Evolutionary conservation across 345 rosid genomes (phyloP), one percentile per base, ranked within the genome.

Genomic region (Excoecaria cochinchinensis): DNA sequence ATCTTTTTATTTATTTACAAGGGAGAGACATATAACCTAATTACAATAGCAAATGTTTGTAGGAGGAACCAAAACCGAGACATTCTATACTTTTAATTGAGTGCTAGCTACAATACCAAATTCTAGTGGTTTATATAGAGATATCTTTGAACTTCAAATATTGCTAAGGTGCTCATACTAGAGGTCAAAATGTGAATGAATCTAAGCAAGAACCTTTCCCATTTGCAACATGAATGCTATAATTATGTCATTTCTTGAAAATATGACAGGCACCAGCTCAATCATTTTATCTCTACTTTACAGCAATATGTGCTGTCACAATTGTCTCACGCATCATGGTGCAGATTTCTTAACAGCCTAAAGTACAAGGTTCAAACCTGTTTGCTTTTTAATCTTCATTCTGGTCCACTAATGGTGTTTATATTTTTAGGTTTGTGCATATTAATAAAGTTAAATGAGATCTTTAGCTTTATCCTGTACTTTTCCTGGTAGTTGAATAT

Each of bases 241-340:
- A 59, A 46, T 69, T 61, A 67, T 74, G 81, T 80, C 64, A 78
- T 50, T 78, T 77, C 40, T 68, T 61, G 77, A 6, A 68, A 21
- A 31, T 36, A 52, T 86, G 82, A 14, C 86, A 95, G 99, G 91
- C 94, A 93, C 80, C 95, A 86, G 78, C 72, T 95, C 77, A 87
- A 88, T 83, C 98, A 95, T 87, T 95, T 95, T 80, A 82, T 95
- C 70, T 90, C 93, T 78, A 78, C 97, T 51, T 76, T 95, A 76
- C 89, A 93, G 81, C 98, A 95, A 72, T 95, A 93, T 78, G 89
- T 95, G 83, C 94, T 89, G 72, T 93, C 94, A 19, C 96, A 95
- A 60, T 82, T 95, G 77, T 91, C 98, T 59, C 93, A 93, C 52
- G 87, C 90, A 79, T 95, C 99, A 64, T 93, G 99, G 99, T 83